Evolutionary conservation across 495 filamentous ascomycete species (phyloP).

Genomic region (Pseudotulostoma volvatum): DNA sequence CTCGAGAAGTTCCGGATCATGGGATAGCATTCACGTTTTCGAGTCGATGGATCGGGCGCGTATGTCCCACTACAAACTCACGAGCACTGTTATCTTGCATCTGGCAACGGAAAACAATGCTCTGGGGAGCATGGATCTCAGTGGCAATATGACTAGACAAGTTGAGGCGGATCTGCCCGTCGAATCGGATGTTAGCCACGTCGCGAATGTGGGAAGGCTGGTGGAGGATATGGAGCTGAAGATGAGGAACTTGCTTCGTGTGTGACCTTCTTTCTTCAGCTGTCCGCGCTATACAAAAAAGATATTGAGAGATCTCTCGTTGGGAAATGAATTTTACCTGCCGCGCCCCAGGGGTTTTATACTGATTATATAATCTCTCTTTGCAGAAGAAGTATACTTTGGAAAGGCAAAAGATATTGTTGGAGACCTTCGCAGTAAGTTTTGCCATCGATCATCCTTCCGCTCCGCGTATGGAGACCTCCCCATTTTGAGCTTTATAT

Average conservation of each 20-base stretch:
- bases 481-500: background rate
- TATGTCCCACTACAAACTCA: constrained; percentile 91
- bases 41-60: constrained; percentile 84
- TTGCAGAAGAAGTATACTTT: constrained; percentile 87
- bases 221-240: constrained; percentile 99
- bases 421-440: constrained; percentile 81
- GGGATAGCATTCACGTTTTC: constrained; percentile 99
- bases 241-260: constrained; percentile 92
- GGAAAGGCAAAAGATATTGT: constrained; percentile 98
- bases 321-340: no score
- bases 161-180: constrained; percentile 80
- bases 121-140: constrained; percentile 82
- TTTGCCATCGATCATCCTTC: no score
- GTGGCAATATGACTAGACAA: constrained; percentile 95
- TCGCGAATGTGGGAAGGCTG: constrained; percentile 84
- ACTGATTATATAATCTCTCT: no score
- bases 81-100: constrained; percentile 87
- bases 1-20: constrained; percentile 62
- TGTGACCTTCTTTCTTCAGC: constrained; percentile 8
- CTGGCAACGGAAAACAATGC: constrained; percentile 52
- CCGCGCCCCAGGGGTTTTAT: no score
- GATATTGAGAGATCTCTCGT: no score
- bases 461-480: no score
- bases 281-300: background rate
- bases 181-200: constrained; percentile 80